A percentile compares a stretch with the other conserved stretches of the same genome.
These are phyloP conservation scores for Diaporthe humulicola DNA, from an alignment of 2,329 filamentous ascomycete species.

Conservation along the genomic window DNA sequence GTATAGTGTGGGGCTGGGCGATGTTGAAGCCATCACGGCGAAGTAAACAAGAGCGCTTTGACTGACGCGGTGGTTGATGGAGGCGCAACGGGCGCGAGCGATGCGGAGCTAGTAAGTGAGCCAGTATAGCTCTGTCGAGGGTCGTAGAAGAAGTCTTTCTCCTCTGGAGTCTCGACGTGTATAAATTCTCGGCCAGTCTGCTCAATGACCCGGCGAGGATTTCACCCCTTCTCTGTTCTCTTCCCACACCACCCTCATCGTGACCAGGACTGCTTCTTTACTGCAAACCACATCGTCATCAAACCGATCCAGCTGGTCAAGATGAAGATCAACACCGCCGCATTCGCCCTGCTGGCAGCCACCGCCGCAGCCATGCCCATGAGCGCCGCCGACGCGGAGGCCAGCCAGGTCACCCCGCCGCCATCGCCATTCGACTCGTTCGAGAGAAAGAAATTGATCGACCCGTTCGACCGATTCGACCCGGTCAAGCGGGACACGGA, in stretches of 20 bases:
- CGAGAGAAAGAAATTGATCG: no score
- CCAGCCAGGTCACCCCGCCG: no score
- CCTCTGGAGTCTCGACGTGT: not conserved
- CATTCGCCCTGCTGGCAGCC: constrained; percentile 14
- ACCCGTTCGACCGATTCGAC: no score
- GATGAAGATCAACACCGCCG: not conserved
- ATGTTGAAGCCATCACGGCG: not conserved
- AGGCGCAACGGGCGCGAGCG: not conserved
- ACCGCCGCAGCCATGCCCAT: not conserved
- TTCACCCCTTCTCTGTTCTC: not conserved
- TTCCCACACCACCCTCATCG: not conserved
- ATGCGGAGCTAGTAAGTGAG: not conserved
- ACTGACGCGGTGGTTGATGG: not conserved
- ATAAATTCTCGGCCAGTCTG: not conserved
- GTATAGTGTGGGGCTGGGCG: not conserved
- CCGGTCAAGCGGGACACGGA: not conserved
- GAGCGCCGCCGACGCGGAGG: not conserved
- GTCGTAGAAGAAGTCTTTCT: not conserved
- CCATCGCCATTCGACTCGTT: no score
- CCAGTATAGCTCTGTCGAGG: not conserved
- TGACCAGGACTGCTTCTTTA: not conserved
- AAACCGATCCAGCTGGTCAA: not conserved
- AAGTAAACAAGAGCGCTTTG: constrained; percentile 24
- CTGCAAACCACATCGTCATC: not conserved
- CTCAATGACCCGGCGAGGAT: not conserved